Evolutionary conservation across 495 filamentous ascomycete species (phyloP).

Genomic region (Aspergillus incahuasiensis): DNA sequence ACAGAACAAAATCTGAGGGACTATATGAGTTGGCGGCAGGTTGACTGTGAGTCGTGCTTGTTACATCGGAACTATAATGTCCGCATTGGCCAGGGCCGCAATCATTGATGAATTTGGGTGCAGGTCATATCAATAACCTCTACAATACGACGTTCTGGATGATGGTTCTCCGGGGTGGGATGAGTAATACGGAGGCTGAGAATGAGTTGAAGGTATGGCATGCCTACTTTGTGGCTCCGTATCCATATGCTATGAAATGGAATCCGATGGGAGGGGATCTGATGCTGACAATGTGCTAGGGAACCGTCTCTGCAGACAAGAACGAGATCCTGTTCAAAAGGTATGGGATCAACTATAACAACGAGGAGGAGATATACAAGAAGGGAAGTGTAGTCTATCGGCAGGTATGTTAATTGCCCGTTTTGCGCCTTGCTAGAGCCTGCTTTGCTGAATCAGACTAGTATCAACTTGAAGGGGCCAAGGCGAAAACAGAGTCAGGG

Average conservation of each 20-base stretch:
- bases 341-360: slow-evolving; percentile 95
- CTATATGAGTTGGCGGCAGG: slow-evolving; percentile 96
- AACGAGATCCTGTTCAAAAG: slow-evolving; percentile 90
- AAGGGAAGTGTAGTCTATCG: slow-evolving; percentile 89
- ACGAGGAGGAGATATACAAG: slow-evolving; percentile 85
- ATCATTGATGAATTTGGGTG: not conserved
- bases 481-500: slow-evolving; percentile 10
- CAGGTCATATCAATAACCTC: slow-evolving; percentile 95
- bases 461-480: slow-evolving; percentile 37
- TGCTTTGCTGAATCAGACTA: slow-evolving; percentile 10
- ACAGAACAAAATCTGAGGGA: slow-evolving; percentile 73
- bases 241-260: not conserved
- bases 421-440: not conserved
- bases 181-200: slow-evolving; percentile 74
- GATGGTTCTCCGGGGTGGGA: slow-evolving; percentile 69
- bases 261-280: not conserved
- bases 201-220: slow-evolving; percentile 62
- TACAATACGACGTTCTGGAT: slow-evolving; percentile 98
- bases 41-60: slow-evolving; percentile 67
- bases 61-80: not conserved
- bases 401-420: slow-evolving; percentile 51
- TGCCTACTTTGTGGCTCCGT: no score
- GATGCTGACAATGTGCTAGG: slow-evolving; percentile 41
- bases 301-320: slow-evolving; percentile 80
- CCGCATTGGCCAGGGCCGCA: not conserved